Evolutionary conservation across 2,329 filamentous ascomycete species (phyloP).

Genomic region (Neofusicoccum umdonicola): DNA sequence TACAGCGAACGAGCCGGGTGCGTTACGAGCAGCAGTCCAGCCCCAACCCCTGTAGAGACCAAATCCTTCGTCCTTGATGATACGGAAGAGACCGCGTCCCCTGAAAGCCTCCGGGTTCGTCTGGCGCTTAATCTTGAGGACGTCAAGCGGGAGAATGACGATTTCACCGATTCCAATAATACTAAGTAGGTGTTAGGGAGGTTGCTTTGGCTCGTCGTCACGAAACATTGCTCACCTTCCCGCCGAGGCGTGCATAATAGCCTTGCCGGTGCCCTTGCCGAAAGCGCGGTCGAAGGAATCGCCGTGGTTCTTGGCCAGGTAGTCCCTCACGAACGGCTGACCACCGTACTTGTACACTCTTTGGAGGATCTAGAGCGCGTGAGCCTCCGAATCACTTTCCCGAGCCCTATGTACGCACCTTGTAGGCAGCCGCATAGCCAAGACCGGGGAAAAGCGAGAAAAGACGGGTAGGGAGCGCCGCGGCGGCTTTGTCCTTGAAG

Average conservation of each 20-base stretch:
- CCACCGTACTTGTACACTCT: slow-evolving; percentile 98
- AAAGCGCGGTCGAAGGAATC: slow-evolving; percentile 83
- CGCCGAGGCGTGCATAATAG: slow-evolving; percentile 94
- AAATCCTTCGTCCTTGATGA: slow-evolving; percentile 91
- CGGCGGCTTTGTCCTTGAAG: slow-evolving; percentile 83
- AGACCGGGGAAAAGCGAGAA: slow-evolving; percentile 94
- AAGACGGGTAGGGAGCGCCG: slow-evolving; percentile 72
- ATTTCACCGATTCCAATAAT: slow-evolving; percentile 98
- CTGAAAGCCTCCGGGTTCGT: slow-evolving; percentile 98
- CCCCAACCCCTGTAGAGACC: slow-evolving; percentile 94
- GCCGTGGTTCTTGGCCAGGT: slow-evolving; percentile 75
- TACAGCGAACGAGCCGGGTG: slow-evolving; percentile 94
- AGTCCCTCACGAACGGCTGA: slow-evolving; percentile 92
- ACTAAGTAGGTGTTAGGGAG: slow-evolving; percentile 44
- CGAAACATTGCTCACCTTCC: slow-evolving; percentile 61
- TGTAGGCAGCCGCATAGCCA: slow-evolving; percentile 96
- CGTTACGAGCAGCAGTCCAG: slow-evolving; percentile 96
- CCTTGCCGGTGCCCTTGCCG: slow-evolving; percentile 96
- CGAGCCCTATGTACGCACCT: slow-evolving; percentile 51
- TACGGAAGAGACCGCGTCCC: slow-evolving; percentile 84
- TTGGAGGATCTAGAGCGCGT: slow-evolving; percentile 68
- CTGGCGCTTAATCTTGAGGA: slow-evolving; percentile 99
- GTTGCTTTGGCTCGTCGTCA: background rate
- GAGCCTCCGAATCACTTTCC: background rate
- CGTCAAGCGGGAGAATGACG: slow-evolving; percentile 87